Evolutionary conservation across 2,329 filamentous ascomycete species (phyloP).

Genomic region (Colletotrichum euphorbiae): DNA sequence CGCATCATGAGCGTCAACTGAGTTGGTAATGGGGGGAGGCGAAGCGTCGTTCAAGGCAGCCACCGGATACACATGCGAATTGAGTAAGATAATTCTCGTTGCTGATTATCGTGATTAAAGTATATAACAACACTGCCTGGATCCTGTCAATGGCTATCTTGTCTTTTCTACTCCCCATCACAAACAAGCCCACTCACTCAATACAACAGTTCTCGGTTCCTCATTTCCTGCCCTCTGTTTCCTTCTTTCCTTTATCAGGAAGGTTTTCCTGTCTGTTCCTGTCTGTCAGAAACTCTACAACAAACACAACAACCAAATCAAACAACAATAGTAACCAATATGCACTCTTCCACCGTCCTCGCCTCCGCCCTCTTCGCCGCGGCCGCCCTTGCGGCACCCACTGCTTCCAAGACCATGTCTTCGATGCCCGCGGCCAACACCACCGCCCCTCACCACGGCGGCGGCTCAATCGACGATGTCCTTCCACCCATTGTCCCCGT

Average conservation of each 20-base stretch:
- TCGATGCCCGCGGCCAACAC: background rate
- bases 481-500: slow-evolving; percentile 49
- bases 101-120: background rate
- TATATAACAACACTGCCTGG: background rate
- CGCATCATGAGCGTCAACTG: background rate
- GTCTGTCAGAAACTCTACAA: background rate
- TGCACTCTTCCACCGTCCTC: slow-evolving; percentile 37
- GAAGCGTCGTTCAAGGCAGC: background rate
- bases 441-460: slow-evolving; percentile 1
- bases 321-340: slow-evolving; percentile 9
- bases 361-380: slow-evolving; percentile 38
- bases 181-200: background rate
- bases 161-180: slow-evolving; percentile 3
- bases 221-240: background rate
- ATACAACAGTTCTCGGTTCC: background rate
- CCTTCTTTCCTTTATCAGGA: slow-evolving; percentile 20
- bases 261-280: slow-evolving; percentile 13
- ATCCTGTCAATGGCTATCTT: background rate
- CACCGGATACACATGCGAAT: background rate
- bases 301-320: background rate
- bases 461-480: slow-evolving; percentile 40
- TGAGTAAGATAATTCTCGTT: background rate
- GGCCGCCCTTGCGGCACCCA: slow-evolving; percentile 38
- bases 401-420: background rate
- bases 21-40: background rate